These are phyloP conservation scores for Stemphylium beticola DNA, from an alignment of 2,329 filamentous ascomycete species.

Conservation along the genomic window DNA sequence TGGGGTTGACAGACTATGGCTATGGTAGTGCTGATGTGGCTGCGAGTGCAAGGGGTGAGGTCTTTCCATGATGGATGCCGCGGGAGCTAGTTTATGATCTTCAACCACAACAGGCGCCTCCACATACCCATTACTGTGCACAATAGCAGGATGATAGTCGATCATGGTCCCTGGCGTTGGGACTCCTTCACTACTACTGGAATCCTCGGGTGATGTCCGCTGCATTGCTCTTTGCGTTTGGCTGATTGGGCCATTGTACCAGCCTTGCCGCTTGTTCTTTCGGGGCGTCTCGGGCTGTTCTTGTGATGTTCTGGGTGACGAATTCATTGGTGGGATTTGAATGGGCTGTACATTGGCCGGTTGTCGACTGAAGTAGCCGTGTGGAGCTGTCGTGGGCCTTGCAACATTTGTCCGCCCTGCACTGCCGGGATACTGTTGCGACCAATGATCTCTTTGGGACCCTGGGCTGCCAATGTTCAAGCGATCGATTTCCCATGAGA, in stretches of 20 bases:
- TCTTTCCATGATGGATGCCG: constrained; percentile 45
- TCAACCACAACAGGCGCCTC: constrained; percentile 53
- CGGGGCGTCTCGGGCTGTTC: constrained; percentile 58
- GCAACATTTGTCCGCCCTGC: constrained; percentile 26
- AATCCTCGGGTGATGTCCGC: constrained; percentile 62
- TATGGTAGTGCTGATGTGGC: constrained; percentile 39
- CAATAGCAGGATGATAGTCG: constrained; percentile 61
- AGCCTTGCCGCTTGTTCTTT: constrained; percentile 71
- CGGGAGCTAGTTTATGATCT: constrained; percentile 47
- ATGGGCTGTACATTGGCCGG: constrained; percentile 28
- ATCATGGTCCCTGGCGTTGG: constrained; percentile 59
- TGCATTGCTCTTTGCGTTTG: constrained; percentile 44
- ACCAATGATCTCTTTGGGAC: constrained; percentile 45
- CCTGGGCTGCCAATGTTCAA: constrained; percentile 66
- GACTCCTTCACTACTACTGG: constrained; percentile 61
- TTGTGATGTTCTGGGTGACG: constrained; percentile 46
- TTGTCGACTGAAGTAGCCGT: constrained; percentile 42
- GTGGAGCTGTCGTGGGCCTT: constrained; percentile 48
- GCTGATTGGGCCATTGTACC: constrained; percentile 67
- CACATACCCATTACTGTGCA: constrained; percentile 57
- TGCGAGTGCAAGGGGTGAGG: constrained; percentile 41
- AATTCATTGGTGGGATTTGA: constrained; percentile 41
- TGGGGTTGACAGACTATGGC: constrained; percentile 35
- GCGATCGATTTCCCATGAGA: constrained; percentile 70
- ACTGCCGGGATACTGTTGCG: constrained; percentile 35